Conservation (phyloP, 1,284 basidiomycete genomes). For the Heterobasidion parviporum region DNA sequence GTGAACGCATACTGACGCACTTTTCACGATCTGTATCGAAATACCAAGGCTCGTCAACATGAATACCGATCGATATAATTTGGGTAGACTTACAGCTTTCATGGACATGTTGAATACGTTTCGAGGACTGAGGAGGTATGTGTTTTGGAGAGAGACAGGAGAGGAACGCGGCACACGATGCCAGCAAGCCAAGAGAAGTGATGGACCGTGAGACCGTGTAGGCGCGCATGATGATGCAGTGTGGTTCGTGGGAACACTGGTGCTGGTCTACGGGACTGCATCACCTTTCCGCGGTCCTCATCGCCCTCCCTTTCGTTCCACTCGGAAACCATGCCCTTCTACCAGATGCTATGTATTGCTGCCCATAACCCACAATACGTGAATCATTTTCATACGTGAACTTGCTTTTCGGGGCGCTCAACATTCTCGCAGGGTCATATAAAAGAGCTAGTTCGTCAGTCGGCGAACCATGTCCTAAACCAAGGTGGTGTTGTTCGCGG, state of each 20-base stretch:
- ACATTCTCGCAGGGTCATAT: slow-evolving; percentile 52
- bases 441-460: slow-evolving; percentile 66
- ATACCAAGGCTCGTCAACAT: not conserved
- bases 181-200: not conserved
- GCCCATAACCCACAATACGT: slow-evolving; percentile 70
- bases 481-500: slow-evolving; percentile 76
- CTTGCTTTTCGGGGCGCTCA: not conserved
- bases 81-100: slow-evolving; percentile 50
- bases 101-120: slow-evolving; percentile 40
- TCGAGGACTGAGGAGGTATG: not conserved
- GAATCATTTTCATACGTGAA: slow-evolving; percentile 15
- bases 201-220: not conserved
- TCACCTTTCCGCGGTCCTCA: no score
- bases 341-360: slow-evolving; percentile 74
- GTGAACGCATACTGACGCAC: slow-evolving; percentile 8
- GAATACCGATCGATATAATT: slow-evolving; percentile 15
- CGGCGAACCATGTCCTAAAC: slow-evolving; percentile 69
- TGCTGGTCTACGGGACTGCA: not conserved
- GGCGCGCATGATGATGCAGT: not conserved
- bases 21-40: slow-evolving; percentile 13
- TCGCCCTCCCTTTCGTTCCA: not conserved
- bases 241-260: not conserved
- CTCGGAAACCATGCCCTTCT: slow-evolving; percentile 61
- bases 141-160: not conserved
- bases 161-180: not conserved